Base-by-base conservation (phyloP, 257 asterid genomes). In the Ilex aquifolium region DNA sequence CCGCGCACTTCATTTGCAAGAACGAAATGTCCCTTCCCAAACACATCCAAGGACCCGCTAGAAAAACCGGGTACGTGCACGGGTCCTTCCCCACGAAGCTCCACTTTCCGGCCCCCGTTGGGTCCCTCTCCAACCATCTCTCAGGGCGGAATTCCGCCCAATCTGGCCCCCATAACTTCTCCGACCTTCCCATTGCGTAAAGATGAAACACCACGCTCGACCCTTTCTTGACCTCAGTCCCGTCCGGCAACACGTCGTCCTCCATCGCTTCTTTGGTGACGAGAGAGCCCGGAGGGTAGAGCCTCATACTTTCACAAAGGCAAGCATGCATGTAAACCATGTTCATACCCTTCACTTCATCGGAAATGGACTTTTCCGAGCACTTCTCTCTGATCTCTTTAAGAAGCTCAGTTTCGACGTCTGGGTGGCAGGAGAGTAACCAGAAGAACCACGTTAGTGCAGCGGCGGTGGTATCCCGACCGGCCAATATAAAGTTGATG, bases 151-250 rank as follows among this genome's bases (percentile, higher is more conserved):
- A 67, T 29, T 2, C 32, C 0, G 15, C 15, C 60, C 61, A 51
- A 3, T 67, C 72, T 31, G 44, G 39, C 2, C 66, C 72, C 72
- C 72, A 67, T n/a, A 67, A 11, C 3, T 29, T 32, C 65, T 67
- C 66, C 32, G 9, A 50, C n/a, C 72, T 60, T 44, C 72, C 72
- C 72, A 67, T 67, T 50, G 72, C 72, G 4, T 67, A 67, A 9
- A 57, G 60, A 40, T 67, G 72, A 50, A 58, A 59, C 14, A 40
- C 0, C 36, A 60, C 57, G 31, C 61, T 42, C 51, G 49, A 15
- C 7, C 64, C 54, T 30, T 60, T 60, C 32, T n/a, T 27, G 13
- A 60, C 36, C 7, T 12, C 13, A 5, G 72, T 67, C 27, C 72
- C 66, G 50, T 67, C 72, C 4, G 72, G 72, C 44, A 67, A 52